Base-by-base conservation (phyloP, 331 rosid species). In the Quercus lobata region DNA sequence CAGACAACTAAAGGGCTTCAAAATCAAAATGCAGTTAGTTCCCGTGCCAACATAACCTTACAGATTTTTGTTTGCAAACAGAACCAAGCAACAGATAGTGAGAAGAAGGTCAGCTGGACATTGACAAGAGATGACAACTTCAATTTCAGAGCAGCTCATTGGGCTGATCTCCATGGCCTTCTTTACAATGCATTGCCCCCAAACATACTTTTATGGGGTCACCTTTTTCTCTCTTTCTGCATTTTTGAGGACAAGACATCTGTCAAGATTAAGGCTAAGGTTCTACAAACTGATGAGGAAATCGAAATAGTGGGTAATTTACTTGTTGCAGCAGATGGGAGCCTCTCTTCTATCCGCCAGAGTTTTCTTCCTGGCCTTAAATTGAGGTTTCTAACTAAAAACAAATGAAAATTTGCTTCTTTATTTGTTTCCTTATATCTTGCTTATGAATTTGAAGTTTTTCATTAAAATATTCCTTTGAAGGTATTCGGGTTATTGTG, bases 311-410 rank as follows among this genome's bases (percentile, higher is more conserved):
- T 27, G 1, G 93, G 88, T 35, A 83, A 94, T 90, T 87, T 92
- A 84, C 92, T 91, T 72, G 88, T 94, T 83, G 98, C 93, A 2
- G 97, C 98, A 0, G 97, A 92, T 83, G 97, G 97, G 7, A 88
- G 90, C 69, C 91, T 94, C 80, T 92, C 98, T 57, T 84, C 90
- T 12, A 80, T 91, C 35, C 94, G 89, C 71, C 84, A 77, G 52
- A 83, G 66, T 58, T 88, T 90, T 80, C 82, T 92, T 34, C 92
- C 97, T 19, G 73, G 87, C 78, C 82, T 85, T 69, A 89, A 91
- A 80, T 86, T 91, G 19, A 90, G 97, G 97, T 92, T 29, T 55
- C 80, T 69, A 10, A 57, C 62, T 61, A 22, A 10, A 29, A 71
- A 32, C 62, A 56, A 53, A 81, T 53, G 70, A n/a, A 52, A 14